Evolutionary conservation across 306 rosid genomes (phyloP), one percentile per base, ranked within the genome.

Genomic region (Pueraria montana): DNA sequence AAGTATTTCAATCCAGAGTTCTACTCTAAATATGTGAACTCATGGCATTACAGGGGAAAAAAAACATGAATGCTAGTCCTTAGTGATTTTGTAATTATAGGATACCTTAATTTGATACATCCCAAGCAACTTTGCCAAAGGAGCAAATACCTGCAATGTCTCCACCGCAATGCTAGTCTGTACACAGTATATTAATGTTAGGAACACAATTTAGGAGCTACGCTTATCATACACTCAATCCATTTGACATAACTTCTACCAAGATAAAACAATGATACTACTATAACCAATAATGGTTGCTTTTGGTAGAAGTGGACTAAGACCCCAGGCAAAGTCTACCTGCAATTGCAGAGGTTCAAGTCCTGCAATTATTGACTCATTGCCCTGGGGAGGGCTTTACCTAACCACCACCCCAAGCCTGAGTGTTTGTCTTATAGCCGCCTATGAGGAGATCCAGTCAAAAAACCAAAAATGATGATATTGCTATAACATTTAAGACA

Each of bases 121-220:
- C 79, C 99, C 99, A 84, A 96, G 97, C 91, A 96, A 92, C 97
- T 92, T 96, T 21, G 99, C 99, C 83, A 96, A 93, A 78, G 99
- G 99, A 77, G 99, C 99, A 90, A 96, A 96, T 82, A 96, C 97
- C 91, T 96, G 99, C 82, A 96, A 86, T 72, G 99, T 94, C 87
- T 96, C 99, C 89, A 84, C 87, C 55, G 99, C 92, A 81, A 96
- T 96, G 94, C 97, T 94, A 87, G 90, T 77, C 99, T 96, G 97
- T 59, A 84, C 70, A 84, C 45, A 75, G 71, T 50, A 80, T 75
- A 85, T 50, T 63, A 63, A 79, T 32, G 74, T 87, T 69, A 87
- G 77, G 65, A 68, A 84, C 66, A 72, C 50, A 70, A 27, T 26
- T 43, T 55, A 77, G 52, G 49, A 66, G 17, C 9, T 18, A 63